Evolutionary conservation across 2,329 filamentous ascomycete genomes (phyloP).

Genomic region (Colletotrichum sp.): DNA sequence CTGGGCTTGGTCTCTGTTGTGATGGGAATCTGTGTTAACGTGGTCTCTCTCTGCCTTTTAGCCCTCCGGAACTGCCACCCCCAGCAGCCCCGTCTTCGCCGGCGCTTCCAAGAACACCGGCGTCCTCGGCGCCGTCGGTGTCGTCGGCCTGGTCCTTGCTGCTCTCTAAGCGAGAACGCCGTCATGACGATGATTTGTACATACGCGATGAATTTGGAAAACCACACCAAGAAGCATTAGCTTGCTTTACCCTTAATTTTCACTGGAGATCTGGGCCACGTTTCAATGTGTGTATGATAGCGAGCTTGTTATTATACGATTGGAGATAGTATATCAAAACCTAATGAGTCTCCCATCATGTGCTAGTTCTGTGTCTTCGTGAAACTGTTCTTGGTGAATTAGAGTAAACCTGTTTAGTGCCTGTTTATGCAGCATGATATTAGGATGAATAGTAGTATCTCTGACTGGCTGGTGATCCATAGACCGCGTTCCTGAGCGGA

Average conservation of each 20-base stretch:
- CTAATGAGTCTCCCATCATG: not conserved
- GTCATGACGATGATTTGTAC: not conserved
- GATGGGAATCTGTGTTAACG: not conserved
- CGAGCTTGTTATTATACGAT: not conserved
- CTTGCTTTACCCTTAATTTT: not conserved
- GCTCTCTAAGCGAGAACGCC: not conserved
- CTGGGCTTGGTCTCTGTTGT: slow-evolving; percentile 11
- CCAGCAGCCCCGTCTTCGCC: slow-evolving; percentile 7
- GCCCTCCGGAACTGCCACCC: slow-evolving; percentile 5
- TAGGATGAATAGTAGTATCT: not conserved
- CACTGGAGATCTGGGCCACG: not conserved
- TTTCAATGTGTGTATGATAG: slow-evolving; percentile 10
- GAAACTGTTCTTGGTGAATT: not conserved
- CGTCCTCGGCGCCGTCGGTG: not conserved
- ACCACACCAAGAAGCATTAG: not conserved
- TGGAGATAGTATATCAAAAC: not conserved
- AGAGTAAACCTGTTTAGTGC: too few species aligned
- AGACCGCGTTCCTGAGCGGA: slow-evolving; percentile 25
- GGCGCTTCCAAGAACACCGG: slow-evolving; percentile 10
- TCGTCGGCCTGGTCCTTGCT: slow-evolving; percentile 1
- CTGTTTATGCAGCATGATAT: not conserved
- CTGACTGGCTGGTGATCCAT: not conserved
- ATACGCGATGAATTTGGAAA: not conserved
- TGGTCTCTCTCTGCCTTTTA: not conserved
- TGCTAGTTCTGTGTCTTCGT: not conserved